Evolutionary conservation across 768 basidiomycete species (phyloP), one percentile per base, ranked within the genome.

Genomic region (Tricholomella constricta): DNA sequence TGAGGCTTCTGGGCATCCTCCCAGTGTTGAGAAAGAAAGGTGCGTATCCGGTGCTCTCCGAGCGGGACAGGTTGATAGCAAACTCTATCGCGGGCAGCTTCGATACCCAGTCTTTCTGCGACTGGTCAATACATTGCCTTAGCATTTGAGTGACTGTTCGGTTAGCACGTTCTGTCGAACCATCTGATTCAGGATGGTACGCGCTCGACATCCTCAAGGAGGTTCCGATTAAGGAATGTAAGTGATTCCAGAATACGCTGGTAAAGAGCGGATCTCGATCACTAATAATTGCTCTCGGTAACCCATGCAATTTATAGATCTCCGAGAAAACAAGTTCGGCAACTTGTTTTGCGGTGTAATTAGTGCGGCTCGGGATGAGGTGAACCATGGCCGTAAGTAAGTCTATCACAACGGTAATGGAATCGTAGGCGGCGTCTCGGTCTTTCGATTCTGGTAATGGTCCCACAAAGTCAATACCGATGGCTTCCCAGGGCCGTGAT

Each of bases 211-310:
- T 55, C 14, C 37, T 44, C 1, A 55, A 29, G 37, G 32, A 6
- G 6, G 36, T 38, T 5, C 36, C 36, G n/a, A 38, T 38, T 15
- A 38, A 20, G 5, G 6, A 6, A 40, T 62, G 46, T 6, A 72
- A 51, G 2, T 53, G 45, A 27, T 43, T 37, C 72, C 73, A 75
- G 57, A 73, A 72, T 1, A 11, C 6, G 7, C 61, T 63, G 2
- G 66, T 66, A 52, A 73, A 75, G 12, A 66, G 52, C 15, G 60
- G 52, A 38, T 71, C 70, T 10, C 68, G 48, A 44, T 75, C n/a
- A n/a, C n/a, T n/a, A n/a, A n/a, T n/a, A n/a, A n/a, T n/a, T n/a
- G n/a, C n/a, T n/a, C n/a, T n/a, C 70, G 66, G 72, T 4, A 55
- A 22, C 1, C 58, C 51, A 38, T 59, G 58, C 17, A 52, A 27